A percentile compares a stretch with the other conserved stretches of the same genome.
Conservation (phyloP, 1,284 basidiomycete genomes). For the Malassezia psittaci region DNA sequence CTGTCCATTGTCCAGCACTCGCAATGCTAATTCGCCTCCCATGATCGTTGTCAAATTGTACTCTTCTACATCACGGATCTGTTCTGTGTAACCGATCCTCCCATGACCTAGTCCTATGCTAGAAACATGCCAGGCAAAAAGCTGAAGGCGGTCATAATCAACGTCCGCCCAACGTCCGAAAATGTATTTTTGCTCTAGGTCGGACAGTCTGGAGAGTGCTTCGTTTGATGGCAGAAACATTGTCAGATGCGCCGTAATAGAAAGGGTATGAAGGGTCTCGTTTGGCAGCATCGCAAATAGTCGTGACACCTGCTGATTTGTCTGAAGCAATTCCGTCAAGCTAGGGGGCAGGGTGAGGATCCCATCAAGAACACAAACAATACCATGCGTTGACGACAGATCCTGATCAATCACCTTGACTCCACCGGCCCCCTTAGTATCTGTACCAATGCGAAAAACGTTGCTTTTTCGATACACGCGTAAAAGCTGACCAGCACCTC, state of each 20-base stretch:
- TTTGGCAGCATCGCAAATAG: slow-evolving; percentile 29
- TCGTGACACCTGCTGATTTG: neutral
- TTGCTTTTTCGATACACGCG: slow-evolving; percentile 46
- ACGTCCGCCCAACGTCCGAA: slow-evolving; percentile 26
- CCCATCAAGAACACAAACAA: slow-evolving; percentile 63
- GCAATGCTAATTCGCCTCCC: slow-evolving; percentile 28
- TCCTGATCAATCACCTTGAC: slow-evolving; percentile 47
- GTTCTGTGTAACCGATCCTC: slow-evolving; percentile 26
- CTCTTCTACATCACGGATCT: slow-evolving; percentile 7
- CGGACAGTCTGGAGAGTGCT: slow-evolving; percentile 57
- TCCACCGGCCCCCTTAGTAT: slow-evolving; percentile 64
- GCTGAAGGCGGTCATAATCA: slow-evolving; percentile 30
- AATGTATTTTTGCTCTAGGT: slow-evolving; percentile 33
- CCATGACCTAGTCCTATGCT: slow-evolving; percentile 33
- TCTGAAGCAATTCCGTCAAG: slow-evolving; percentile 54
- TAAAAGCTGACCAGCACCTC: slow-evolving; percentile 69
- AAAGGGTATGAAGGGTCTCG: slow-evolving; percentile 25
- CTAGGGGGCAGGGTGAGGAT: slow-evolving; percentile 68
- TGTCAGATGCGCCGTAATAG: slow-evolving; percentile 59
- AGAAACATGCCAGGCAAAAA: slow-evolving; percentile 41
- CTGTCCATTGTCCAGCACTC: slow-evolving; percentile 9
- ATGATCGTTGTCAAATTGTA: slow-evolving; percentile 27
- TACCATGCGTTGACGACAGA: slow-evolving; percentile 56
- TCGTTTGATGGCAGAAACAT: slow-evolving; percentile 76
- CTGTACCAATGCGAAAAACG: slow-evolving; percentile 26